Evolutionary conservation across 2,329 filamentous ascomycete genomes (phyloP).

Genomic region (Paecilomyces formosus): DNA sequence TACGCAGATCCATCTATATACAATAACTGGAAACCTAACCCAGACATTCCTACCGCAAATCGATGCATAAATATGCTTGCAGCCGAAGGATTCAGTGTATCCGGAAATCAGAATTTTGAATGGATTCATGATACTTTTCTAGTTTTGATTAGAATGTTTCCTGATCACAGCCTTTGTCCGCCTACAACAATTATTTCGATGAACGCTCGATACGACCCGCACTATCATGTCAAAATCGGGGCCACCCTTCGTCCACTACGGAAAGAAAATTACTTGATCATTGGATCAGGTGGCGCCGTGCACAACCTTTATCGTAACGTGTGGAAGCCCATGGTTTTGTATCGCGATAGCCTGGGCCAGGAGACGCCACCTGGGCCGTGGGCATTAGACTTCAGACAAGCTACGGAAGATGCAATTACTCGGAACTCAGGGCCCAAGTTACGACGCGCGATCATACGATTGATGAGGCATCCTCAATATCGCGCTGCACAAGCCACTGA

Average conservation of each 20-base stretch:
- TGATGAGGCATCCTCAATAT: constrained; percentile 63
- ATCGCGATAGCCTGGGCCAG: constrained; percentile 57
- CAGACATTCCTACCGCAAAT: constrained; percentile 49
- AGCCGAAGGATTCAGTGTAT: constrained; percentile 47
- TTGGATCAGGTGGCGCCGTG: constrained; percentile 57
- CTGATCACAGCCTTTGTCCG: constrained; percentile 45
- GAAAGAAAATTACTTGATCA: constrained; percentile 49
- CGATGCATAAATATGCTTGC: constrained; percentile 45
- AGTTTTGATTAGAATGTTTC: constrained; percentile 64
- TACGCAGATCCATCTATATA: constrained; percentile 62
- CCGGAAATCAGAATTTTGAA: constrained; percentile 51
- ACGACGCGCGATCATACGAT: constrained; percentile 47
- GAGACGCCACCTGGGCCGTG: constrained; percentile 51
- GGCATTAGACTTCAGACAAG: constrained; percentile 60
- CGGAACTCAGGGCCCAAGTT: constrained; percentile 49
- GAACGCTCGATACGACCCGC: constrained; percentile 50
- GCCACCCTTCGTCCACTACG: constrained; percentile 50
- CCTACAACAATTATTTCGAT: constrained; percentile 55
- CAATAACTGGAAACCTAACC: constrained; percentile 52
- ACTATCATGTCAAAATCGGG: constrained; percentile 52
- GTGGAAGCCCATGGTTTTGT: constrained; percentile 58
- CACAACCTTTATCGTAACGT: constrained; percentile 64
- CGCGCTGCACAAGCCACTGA: constrained; percentile 62
- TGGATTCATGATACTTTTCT: constrained; percentile 69
- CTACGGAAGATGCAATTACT: constrained; percentile 53